Conservation (phyloP, 306 rosid species). For the Astragalus membranaceus region DNA sequence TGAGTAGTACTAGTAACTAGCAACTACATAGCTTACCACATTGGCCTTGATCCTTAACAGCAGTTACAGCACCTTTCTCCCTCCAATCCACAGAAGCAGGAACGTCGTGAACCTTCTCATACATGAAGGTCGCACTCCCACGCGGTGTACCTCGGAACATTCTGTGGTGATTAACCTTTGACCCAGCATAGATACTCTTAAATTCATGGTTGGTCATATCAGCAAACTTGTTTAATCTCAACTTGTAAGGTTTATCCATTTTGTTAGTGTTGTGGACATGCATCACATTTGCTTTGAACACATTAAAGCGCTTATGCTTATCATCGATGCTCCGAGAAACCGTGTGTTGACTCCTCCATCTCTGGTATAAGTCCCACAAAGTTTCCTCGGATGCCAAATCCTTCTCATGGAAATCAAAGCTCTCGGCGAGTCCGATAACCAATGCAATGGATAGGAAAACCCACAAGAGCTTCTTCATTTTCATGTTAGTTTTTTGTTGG, state of each 20-base stretch:
- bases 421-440: conserved; percentile 20
- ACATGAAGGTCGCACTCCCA: conserved; percentile 34
- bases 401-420: conserved; percentile 36
- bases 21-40: conserved; percentile 34
- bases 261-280: conserved; percentile 48
- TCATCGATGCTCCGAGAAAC: conserved; percentile 34
- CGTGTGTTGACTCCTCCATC: conserved; percentile 58
- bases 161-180: conserved; percentile 39
- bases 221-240: conserved; percentile 48
- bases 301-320: conserved; percentile 46
- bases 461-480: conserved; percentile 28
- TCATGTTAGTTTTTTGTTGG: conserved; percentile 4
- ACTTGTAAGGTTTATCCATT: conserved; percentile 52
- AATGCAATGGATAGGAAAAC: conserved; percentile 28
- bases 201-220: conserved; percentile 59
- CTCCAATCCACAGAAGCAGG: conserved; percentile 56
- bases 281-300: conserved; percentile 49
- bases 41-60: conserved; percentile 39
- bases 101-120: conserved; percentile 18
- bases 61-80: conserved; percentile 44
- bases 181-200: conserved; percentile 34
- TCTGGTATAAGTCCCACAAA: conserved; percentile 47
- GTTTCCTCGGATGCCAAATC: conserved; percentile 37
- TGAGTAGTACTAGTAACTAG: not conserved
- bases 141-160: conserved; percentile 31